phyloP scores from a whole-genome alignment of 2,329 filamentous ascomycete genomes.

The Cryphonectria japonica region DNA sequence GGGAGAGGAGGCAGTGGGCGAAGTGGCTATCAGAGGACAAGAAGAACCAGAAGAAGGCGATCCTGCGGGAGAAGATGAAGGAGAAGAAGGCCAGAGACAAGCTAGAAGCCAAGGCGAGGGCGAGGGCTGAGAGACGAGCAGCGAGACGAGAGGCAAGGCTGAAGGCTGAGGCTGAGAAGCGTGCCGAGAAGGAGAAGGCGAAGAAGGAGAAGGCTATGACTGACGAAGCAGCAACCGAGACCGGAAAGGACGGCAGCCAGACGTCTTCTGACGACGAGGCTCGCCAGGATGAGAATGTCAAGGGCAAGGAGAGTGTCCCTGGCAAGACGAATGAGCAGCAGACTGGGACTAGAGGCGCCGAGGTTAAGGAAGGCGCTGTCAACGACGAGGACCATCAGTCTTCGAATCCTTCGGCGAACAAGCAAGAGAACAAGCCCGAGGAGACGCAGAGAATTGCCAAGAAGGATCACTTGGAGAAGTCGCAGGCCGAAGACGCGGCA shows the following conservation, averaged over 20 bases:
- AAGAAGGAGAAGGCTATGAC: constrained; percentile 26
- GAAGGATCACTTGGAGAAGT: constrained; percentile 23
- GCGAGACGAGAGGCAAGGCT: constrained; percentile 36
- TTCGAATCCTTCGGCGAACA: not conserved
- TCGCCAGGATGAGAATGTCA: not conserved
- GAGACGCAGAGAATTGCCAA: not conserved
- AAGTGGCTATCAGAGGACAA: constrained; percentile 46
- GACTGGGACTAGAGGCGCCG: constrained; percentile 40
- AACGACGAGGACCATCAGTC: no score
- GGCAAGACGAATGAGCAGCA: constrained; percentile 20
- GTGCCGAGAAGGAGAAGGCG: constrained; percentile 38
- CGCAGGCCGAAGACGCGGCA: constrained; percentile 40
- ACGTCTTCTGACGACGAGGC: not conserved
- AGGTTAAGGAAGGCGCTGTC: constrained; percentile 16
- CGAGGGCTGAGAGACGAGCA: constrained; percentile 44
- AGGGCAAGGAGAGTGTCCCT: not conserved
- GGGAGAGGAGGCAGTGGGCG: constrained; percentile 54
- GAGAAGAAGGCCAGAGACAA: constrained; percentile 37
- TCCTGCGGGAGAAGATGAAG: constrained; percentile 45
- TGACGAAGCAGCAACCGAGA: constrained; percentile 15
- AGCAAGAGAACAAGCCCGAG: not conserved
- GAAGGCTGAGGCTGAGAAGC: constrained; percentile 37
- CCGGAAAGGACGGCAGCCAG: constrained; percentile 15
- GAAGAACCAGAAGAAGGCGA: constrained; percentile 38
- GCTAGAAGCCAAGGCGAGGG: constrained; percentile 32